phyloP scores from a whole-genome alignment of 495 filamentous ascomycete species.

The Opeltia flavorubescens region DNA sequence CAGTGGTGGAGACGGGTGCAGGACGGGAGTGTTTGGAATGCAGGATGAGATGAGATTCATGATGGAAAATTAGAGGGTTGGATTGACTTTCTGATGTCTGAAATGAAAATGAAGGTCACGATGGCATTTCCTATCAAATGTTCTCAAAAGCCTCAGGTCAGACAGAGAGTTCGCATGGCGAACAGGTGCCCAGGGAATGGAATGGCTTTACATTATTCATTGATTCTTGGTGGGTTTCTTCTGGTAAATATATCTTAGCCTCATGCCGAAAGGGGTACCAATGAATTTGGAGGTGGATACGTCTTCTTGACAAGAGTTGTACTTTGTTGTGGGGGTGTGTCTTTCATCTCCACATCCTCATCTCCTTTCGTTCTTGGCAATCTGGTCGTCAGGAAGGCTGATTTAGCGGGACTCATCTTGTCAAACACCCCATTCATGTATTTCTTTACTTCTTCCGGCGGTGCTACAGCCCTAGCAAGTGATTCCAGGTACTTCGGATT shows the following conservation, averaged over 20 bases:
- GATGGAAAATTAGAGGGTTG: neutral
- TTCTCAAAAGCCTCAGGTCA: too few species aligned
- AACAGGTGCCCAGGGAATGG: too few species aligned
- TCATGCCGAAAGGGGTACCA: conserved; percentile 1
- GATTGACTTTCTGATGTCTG: too few species aligned
- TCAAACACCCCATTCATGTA: conserved; percentile 82
- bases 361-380: conserved; percentile 9
- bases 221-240: too few species aligned
- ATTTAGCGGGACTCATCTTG: conserved; percentile 13
- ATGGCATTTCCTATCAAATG: too few species aligned
- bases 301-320: neutral
- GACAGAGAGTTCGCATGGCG: too few species aligned
- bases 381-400: conserved; percentile 9
- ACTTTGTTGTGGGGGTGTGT: neutral
- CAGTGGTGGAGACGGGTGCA: conserved; percentile 13
- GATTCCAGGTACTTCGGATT: conserved; percentile 52
- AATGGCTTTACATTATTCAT: too few species aligned
- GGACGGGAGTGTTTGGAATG: conserved; percentile 16
- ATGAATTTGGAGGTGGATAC: conserved; percentile 1
- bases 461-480: conserved; percentile 65
- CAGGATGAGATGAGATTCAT: conserved; percentile 1
- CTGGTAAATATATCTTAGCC: too few species aligned
- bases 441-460: conserved; percentile 58
- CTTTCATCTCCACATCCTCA: neutral
- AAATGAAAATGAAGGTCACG: too few species aligned